Base-by-base conservation (phyloP, 768 basidiomycete genomes). In the Tylopilus vinaceipallidus region DNA sequence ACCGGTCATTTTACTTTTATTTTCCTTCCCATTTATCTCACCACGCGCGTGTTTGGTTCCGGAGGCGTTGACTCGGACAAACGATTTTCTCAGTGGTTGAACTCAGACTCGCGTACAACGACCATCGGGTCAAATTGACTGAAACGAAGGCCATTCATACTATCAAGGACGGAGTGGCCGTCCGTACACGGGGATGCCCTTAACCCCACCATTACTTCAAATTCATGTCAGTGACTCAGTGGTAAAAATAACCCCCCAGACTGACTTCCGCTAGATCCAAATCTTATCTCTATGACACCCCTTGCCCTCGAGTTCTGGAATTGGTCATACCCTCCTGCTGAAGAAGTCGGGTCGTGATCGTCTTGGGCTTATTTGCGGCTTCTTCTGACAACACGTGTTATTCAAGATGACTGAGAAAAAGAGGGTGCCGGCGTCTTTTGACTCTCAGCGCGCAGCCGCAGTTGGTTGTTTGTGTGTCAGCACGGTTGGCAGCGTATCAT, bases 371-470 rank as follows among this genome's bases (percentile, higher is more conserved):
- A n/a, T 27, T 35, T 34, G 53, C 56, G 24, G 20, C 4, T 44
- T 46, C 45, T 35, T 41, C 29, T 26, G 22, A 16, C 26, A 45
- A 62, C 62, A 65, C 57, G 63, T 63, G 62, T 63, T 50, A 23
- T 29, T 30, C 40, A 24, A 42, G 49, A 53, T 56, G 47, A 3
- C 11, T n/a, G 45, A 45, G 42, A 54, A 62, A 6, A 6, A 53
- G 45, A 44, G 61, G 57, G 61, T 61, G 4, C 26, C 19, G 42
- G 42, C 44, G 32, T 44, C 23, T 11, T n/a, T n/a, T 19, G n/a
- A n/a, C 24, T 48, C 46, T 49, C 49, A 20, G 41, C 24, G 39
- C 47, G 49, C 58, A 49, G 53, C 50, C 37, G 41, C 52, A 50
- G 42, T 5, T 9, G 10, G 26, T 29, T 17, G 12, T 33, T 37